These are phyloP conservation scores for Vitis hybrid DNA, from an alignment of 177 flowering plant species.

Conservation along the genomic window DNA sequence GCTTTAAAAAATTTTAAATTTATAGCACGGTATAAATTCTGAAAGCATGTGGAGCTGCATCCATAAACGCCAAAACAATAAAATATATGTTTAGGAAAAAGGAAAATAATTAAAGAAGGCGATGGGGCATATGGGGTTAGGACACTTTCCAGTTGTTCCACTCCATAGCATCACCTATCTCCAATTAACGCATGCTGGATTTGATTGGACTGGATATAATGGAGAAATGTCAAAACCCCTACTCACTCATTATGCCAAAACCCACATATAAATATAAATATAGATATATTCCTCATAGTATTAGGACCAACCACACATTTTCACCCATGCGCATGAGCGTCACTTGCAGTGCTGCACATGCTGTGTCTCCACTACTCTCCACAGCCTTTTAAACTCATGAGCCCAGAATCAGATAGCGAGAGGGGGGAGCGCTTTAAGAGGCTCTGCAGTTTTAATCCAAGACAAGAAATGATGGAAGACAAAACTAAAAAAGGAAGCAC, in stretches of 20 bases:
- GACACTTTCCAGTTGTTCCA: constrained; percentile 1
- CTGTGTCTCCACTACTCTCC: constrained; percentile 17
- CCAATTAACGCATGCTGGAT: no score
- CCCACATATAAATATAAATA: not conserved
- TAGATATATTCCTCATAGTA: no score
- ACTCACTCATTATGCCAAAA: not conserved
- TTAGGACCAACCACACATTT: not conserved
- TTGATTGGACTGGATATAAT: not conserved
- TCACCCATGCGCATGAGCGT: constrained; percentile 10
- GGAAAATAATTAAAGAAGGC: not conserved
- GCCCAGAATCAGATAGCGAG: not conserved
- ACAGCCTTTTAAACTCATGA: not conserved
- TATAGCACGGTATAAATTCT: no score
- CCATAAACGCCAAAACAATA: not conserved
- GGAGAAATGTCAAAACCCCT: not conserved
- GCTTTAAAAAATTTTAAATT: no score
- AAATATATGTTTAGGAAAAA: not conserved
- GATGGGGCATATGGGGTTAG: not conserved
- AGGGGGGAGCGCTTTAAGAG: constrained; percentile 1
- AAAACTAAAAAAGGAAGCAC: constrained; percentile 18
- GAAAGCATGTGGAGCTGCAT: no score
- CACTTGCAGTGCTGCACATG: constrained; percentile 18
- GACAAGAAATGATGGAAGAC: constrained; percentile 39
- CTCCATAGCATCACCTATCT: not conserved
- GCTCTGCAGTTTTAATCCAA: constrained; percentile 24